phyloP scores from a whole-genome alignment of 1,139 yeast species.

The Geotrichum phurueaensis region DNA sequence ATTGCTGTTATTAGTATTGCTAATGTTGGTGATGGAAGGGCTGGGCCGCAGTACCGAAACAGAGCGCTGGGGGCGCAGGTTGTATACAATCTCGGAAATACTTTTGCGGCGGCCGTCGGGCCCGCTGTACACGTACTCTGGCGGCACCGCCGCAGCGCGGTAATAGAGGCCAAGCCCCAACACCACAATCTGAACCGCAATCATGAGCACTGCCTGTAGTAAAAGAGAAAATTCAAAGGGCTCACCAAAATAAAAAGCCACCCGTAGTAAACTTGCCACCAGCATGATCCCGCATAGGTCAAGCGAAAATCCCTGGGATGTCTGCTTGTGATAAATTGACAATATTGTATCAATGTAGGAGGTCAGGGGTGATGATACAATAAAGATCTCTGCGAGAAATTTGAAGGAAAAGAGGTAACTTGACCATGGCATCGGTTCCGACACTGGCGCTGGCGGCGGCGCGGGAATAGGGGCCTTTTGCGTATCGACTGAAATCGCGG shows the following conservation, averaged over 20 bases:
- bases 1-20: not conserved
- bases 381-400: constrained; percentile 23
- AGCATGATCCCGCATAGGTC: constrained; percentile 92
- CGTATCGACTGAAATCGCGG: not conserved
- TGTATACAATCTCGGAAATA: constrained; percentile 3
- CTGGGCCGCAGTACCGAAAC: constrained; percentile 2
- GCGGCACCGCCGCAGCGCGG: constrained; percentile 39
- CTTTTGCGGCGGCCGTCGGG: constrained; percentile 4
- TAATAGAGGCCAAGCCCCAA: constrained; percentile 58
- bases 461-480: not conserved
- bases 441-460: not conserved
- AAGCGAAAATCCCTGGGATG: constrained; percentile 74
- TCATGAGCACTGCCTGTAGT: constrained; percentile 73
- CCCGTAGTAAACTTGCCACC: constrained; percentile 65
- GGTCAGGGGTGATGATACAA: constrained; percentile 62
- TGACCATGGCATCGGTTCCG: constrained; percentile 3
- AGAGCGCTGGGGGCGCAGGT: constrained; percentile 7
- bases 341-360: constrained; percentile 81
- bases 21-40: not conserved
- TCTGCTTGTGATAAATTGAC: constrained; percentile 55
- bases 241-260: constrained; percentile 67
- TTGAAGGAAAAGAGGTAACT: constrained; percentile 14
- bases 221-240: constrained; percentile 75
- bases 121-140: not conserved
- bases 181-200: constrained; percentile 61